phyloP scores from a whole-genome alignment of 1,284 basidiomycete species.

The Trametes polyzona region DNA sequence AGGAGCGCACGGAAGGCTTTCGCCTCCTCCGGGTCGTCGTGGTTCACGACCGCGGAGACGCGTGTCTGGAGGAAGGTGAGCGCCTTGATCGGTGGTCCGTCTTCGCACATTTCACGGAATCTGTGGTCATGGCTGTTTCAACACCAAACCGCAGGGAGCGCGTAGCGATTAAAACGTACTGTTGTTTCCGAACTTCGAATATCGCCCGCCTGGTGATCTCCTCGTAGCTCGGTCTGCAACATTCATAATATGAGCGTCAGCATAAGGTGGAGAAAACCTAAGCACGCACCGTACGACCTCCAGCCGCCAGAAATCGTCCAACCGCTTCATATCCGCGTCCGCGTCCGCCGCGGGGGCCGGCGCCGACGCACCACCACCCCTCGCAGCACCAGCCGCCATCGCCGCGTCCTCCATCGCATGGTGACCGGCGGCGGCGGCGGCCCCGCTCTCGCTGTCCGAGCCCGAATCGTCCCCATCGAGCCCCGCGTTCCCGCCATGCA shows the following conservation, averaged over 20 bases:
- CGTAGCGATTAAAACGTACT: constrained; percentile 47
- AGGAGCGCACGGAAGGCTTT: constrained; percentile 68
- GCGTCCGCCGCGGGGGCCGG: constrained; percentile 13
- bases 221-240: constrained; percentile 54
- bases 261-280: neutral
- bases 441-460: neutral
- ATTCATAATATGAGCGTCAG: too few relatives aligned
- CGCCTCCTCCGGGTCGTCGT: constrained; percentile 62
- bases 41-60: constrained; percentile 72
- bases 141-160: neutral
- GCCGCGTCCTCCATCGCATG: neutral
- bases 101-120: constrained; percentile 79
- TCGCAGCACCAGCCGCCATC: neutral
- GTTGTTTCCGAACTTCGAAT: constrained; percentile 68
- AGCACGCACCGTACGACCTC: constrained; percentile 57
- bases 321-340: constrained; percentile 47
- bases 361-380: neutral
- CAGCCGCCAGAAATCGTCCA: constrained; percentile 82
- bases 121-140: constrained; percentile 49
- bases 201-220: constrained; percentile 64
- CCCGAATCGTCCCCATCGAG: constrained; percentile 21
- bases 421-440: constrained; percentile 6
- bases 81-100: constrained; percentile 64
- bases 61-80: constrained; percentile 71
- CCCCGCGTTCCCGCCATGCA: constrained; percentile 76